Base-by-base conservation (phyloP, 192 early-diverging fungal genomes). In the Geranomyces michiganensis region DNA sequence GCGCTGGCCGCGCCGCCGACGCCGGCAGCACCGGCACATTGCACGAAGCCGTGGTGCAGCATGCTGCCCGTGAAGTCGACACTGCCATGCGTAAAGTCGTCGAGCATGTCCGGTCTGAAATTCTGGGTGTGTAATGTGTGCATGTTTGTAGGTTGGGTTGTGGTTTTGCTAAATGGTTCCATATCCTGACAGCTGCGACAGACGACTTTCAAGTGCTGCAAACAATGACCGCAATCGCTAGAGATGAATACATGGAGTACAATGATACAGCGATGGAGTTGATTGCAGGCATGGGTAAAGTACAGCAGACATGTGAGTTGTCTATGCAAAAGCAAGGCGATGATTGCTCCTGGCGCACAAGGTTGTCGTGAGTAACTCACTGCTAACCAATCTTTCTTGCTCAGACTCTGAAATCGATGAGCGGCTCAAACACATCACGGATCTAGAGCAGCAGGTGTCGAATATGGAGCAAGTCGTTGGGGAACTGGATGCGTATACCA, bases 401-500 rank as follows among this genome's bases (percentile, higher is more conserved):
- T 14, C 31, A 75, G 73, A 75, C 30, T 29, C 46, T 1, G 73
- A 70, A 43, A 76, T 71, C 4, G 68, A 76, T 7, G 17, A 36
- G 32, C 49, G 58, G 21, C 62, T 71, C 8, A n/a, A 76, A 14
- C 68, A 76, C 24, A 76, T 76, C 53, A 66, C 61, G 24, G 68
- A 76, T 8, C 44, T 79, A 58, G 77, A 79, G 61, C 68, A 67
- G 14, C 73, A 79, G 44, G 60, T 79, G 43, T 30, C 62, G 22
- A 53, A n/a, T 48, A 72, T 79, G 27, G 77, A 79, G 45, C 68
- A 64, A n/a, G 77, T 79, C 60, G 69, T 69, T 36, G 22, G 29
- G 17, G 77, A 79, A 45, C 49, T 79, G 33, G 77, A 79, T 33
- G 74, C 65, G 13, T 79, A 79, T 46, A 76, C 77, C 14, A 70